These are phyloP conservation scores for Stephania yunnanensis DNA, from an alignment of 164 flowering plant genomes.

Conservation along the genomic window DNA sequence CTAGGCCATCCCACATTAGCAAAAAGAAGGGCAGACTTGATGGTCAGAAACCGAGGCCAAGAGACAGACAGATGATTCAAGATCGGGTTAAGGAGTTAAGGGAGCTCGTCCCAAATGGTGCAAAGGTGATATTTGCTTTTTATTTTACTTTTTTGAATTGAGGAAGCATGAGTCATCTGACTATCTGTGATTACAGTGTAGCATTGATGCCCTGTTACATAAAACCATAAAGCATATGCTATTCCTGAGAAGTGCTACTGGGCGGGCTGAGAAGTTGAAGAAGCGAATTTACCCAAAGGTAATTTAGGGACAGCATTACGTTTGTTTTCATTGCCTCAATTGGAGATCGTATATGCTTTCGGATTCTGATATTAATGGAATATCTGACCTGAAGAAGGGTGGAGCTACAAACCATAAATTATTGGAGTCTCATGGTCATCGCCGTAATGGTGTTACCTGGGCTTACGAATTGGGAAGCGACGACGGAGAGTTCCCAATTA, in stretches of 20 bases:
- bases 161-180: no score
- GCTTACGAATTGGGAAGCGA: constrained; percentile 18
- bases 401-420: constrained; percentile 17
- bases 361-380: not conserved
- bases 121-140: constrained; percentile 35
- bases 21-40: constrained; percentile 39
- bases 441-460: constrained; percentile 43
- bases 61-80: constrained; percentile 92
- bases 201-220: constrained; percentile 86
- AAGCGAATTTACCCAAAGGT: constrained; percentile 39
- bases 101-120: constrained; percentile 76
- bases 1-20: constrained; percentile 26
- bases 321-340: no score
- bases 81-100: constrained; percentile 82
- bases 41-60: constrained; percentile 59
- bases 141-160: not conserved
- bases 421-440: constrained; percentile 19
- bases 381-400: constrained; percentile 24
- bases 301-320: not conserved
- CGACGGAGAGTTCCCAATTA: constrained; percentile 16
- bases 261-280: constrained; percentile 62
- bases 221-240: constrained; percentile 77
- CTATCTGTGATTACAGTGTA: constrained; percentile 46
- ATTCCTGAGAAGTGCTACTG: constrained; percentile 49
- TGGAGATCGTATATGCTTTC: no score